Percentiles rank a stretch among this genome's conserved stretches.
Evolutionary conservation across 2,329 filamentous ascomycete species (phyloP).

Genomic region (Colletotrichum graminicola): DNA sequence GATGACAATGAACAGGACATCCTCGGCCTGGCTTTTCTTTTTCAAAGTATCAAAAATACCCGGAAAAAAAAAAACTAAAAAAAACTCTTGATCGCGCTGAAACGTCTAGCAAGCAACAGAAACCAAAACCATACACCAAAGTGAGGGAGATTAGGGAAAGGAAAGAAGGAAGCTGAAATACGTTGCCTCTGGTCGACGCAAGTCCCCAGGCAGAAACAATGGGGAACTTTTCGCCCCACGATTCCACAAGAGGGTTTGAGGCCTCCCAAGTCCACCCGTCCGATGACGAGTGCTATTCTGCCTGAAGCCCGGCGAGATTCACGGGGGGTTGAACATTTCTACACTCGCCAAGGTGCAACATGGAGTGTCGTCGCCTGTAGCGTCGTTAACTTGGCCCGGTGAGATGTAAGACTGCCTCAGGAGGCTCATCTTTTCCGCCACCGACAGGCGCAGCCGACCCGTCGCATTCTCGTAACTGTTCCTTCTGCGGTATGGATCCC

Average conservation of each 20-base stretch:
- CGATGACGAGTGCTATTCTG: slow-evolving; percentile 3
- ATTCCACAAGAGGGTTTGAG: background rate
- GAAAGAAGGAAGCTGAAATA: no score
- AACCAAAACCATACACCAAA: no score
- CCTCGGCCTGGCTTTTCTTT: no score
- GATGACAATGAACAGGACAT: no score
- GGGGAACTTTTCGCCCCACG: background rate
- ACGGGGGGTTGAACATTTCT: background rate
- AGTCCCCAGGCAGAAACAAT: background rate
- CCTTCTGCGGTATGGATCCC: background rate
- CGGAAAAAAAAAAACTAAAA: no score
- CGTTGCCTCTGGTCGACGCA: no score
- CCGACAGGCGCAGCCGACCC: background rate
- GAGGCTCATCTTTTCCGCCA: background rate
- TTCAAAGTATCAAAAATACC: no score
- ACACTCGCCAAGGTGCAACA: background rate
- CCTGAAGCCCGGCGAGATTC: background rate
- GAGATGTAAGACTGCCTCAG: background rate
- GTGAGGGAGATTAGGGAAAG: no score
- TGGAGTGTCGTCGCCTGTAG: background rate
- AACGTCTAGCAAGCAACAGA: no score
- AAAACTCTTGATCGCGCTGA: no score
- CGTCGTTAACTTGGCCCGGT: background rate
- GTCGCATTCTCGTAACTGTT: no score
- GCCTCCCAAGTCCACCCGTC: background rate